These are phyloP conservation scores for Tolypocladium inflatum DNA, from an alignment of 2,329 filamentous ascomycete species.

Conservation along the genomic window DNA sequence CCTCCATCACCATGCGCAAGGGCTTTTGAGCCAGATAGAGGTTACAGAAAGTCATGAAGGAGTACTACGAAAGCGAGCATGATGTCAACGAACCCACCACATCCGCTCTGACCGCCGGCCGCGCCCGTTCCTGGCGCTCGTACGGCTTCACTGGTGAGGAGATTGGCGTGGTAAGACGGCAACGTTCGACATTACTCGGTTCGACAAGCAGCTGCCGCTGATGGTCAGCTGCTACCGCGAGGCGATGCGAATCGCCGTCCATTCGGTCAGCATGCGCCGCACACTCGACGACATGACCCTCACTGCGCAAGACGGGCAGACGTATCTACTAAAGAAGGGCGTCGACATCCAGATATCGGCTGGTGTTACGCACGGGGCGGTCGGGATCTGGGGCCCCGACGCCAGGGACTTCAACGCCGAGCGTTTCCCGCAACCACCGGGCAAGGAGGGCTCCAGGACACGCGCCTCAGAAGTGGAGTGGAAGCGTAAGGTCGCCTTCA, in stretches of 20 bases:
- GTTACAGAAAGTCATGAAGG: conserved; percentile 14
- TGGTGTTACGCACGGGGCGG: conserved; percentile 12
- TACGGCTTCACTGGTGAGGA: conserved; percentile 16
- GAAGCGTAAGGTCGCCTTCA: conserved; percentile 12
- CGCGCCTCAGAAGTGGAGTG: conserved; percentile 1
- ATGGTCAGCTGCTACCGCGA: conserved; percentile 36
- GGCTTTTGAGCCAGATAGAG: conserved; percentile 16
- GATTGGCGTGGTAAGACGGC: conserved; percentile 9
- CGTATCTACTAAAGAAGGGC: conserved; percentile 20
- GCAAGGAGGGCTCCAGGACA: not conserved
- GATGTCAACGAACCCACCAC: conserved; percentile 15
- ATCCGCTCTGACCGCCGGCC: conserved; percentile 15
- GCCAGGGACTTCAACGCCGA: not conserved
- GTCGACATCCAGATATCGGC: conserved; percentile 17
- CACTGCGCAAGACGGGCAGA: conserved; percentile 10
- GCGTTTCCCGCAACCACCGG: not conserved
- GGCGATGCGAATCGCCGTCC: conserved; percentile 29
- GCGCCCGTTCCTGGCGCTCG: conserved; percentile 16
- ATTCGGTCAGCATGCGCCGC: conserved; percentile 26
- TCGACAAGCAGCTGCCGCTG: conserved; percentile 29
- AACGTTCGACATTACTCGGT: conserved; percentile 24
- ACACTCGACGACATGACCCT: conserved; percentile 28
- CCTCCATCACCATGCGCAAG: conserved; percentile 17
- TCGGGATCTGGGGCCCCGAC: conserved; percentile 13
- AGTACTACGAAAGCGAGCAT: conserved; percentile 19